Evolutionary conservation across 306 rosid species (phyloP).

Genomic region (Argentina anserina): DNA sequence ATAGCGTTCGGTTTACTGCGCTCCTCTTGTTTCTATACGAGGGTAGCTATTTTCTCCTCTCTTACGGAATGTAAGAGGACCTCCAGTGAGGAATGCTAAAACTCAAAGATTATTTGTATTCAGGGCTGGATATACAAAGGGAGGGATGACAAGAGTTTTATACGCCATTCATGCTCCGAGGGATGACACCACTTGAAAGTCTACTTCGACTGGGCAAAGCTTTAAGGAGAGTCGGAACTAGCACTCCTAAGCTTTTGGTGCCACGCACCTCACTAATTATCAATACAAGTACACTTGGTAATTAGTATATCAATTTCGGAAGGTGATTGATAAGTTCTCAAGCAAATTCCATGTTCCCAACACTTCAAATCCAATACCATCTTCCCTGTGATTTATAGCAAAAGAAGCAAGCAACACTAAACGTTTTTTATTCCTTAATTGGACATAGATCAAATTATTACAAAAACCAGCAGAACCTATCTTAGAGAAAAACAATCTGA

Average conservation of each 20-base stretch:
- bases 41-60: too few species aligned
- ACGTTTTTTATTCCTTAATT: neutral
- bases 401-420: neutral
- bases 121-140: too few species aligned
- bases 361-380: neutral
- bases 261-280: too few species aligned
- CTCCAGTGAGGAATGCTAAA: too few species aligned
- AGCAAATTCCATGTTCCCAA: neutral
- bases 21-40: too few species aligned
- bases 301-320: neutral
- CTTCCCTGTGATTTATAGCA: neutral
- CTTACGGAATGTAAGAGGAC: too few species aligned
- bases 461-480: neutral
- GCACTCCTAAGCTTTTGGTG: neutral
- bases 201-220: neutral
- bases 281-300: neutral
- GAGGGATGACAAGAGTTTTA: too few species aligned
- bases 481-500: neutral
- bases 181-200: too few species aligned
- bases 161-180: too few species aligned
- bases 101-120: too few species aligned
- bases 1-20: too few species aligned
- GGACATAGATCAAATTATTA: neutral
- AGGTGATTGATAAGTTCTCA: neutral
- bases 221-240: neutral